A percentile compares a stretch with the other conserved stretches of the same genome.
Conservation (phyloP, 2,329 filamentous ascomycete genomes). For the Stemphylium beticola region DNA sequence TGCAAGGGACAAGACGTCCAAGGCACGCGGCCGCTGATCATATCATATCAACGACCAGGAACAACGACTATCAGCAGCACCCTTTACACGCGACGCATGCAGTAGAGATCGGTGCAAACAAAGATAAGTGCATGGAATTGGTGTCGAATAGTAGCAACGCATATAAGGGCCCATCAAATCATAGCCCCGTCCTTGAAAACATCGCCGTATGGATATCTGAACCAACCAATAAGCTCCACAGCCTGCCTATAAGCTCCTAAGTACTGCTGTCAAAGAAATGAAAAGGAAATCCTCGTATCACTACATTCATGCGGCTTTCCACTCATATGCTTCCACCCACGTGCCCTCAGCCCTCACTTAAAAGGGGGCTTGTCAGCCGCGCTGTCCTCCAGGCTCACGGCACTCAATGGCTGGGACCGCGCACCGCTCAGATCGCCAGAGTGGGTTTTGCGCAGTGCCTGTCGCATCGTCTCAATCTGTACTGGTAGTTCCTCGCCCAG, state of each 20-base stretch:
- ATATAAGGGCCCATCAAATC: background rate
- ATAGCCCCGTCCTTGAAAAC: slow-evolving; percentile 8
- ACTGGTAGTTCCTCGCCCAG: slow-evolving; percentile 75
- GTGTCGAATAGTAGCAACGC: background rate
- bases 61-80: background rate
- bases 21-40: background rate
- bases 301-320: background rate
- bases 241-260: slow-evolving; percentile 5
- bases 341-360: slow-evolving; percentile 25
- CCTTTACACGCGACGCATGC: no score
- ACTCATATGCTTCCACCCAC: background rate
- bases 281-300: slow-evolving; percentile 5
- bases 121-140: background rate
- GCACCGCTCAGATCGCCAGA: slow-evolving; percentile 73
- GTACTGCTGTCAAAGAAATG: slow-evolving; percentile 2
- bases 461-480: slow-evolving; percentile 91
- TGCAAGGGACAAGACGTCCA: background rate
- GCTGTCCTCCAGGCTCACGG: slow-evolving; percentile 47
- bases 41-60: background rate
- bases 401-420: slow-evolving; percentile 48
- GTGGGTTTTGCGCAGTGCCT: slow-evolving; percentile 82
- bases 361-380: slow-evolving; percentile 41
- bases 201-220: slow-evolving; percentile 36
- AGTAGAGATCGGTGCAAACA: background rate
- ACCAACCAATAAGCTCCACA: slow-evolving; percentile 19